Percentiles rank a stretch among this genome's conserved stretches.
Evolutionary conservation across 2,329 filamentous ascomycete genomes (phyloP).

Genomic region (Stemphylium lycopersici): DNA sequence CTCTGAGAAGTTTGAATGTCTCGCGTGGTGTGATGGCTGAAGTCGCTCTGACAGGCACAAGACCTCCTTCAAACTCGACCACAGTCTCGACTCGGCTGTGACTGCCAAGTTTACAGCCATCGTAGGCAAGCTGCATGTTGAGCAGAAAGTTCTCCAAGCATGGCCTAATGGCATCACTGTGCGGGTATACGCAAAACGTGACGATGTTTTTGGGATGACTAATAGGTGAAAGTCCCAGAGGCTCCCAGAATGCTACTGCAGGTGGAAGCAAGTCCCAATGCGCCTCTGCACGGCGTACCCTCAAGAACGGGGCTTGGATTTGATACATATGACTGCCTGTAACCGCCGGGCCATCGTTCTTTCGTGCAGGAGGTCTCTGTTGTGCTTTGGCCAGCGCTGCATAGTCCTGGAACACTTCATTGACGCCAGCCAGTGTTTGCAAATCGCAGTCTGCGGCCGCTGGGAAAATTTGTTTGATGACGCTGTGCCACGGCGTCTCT

Average conservation of each 20-base stretch:
- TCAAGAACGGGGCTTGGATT: constrained; percentile 73
- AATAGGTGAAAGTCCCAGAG: constrained; percentile 74
- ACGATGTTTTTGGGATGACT: constrained; percentile 74
- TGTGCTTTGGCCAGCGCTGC: constrained; percentile 44
- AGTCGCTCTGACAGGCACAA: constrained; percentile 39
- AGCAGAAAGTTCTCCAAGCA: constrained; percentile 69
- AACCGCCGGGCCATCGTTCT: constrained; percentile 36
- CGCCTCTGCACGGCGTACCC: constrained; percentile 72
- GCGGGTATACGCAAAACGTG: constrained; percentile 73
- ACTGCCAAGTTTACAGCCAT: constrained; percentile 72
- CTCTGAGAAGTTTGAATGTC: constrained; percentile 39
- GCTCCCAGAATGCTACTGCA: constrained; percentile 81
- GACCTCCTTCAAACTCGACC: constrained; percentile 44
- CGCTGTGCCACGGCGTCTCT: constrained; percentile 30
- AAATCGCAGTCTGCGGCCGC: constrained; percentile 42
- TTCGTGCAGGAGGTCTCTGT: constrained; percentile 41
- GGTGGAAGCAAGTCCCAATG: constrained; percentile 76
- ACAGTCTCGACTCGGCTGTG: constrained; percentile 57
- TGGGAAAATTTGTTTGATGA: constrained; percentile 40
- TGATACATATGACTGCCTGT: constrained; percentile 40
- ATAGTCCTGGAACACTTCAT: constrained; percentile 53
- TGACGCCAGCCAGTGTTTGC: constrained; percentile 44
- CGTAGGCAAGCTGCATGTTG: constrained; percentile 73
- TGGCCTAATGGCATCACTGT: constrained; percentile 66
- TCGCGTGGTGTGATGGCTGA: constrained; percentile 24